Conservation (phyloP, 73 alveolate genomes). For the Tetrahymena malaccensis region DNA sequence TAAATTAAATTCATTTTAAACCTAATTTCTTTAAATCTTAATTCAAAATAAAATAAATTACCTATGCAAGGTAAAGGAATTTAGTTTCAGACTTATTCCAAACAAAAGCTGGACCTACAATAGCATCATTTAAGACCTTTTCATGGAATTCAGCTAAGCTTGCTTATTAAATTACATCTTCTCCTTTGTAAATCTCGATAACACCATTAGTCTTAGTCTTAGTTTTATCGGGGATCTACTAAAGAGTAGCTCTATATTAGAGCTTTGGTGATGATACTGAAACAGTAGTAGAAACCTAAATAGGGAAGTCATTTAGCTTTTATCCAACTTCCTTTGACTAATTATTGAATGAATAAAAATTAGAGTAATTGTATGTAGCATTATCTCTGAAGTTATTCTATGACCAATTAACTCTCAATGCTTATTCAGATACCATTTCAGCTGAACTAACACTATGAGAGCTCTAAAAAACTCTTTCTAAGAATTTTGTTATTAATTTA, state of each 20-base stretch:
- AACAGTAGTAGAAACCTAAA: not conserved
- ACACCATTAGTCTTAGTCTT: conserved; percentile 17
- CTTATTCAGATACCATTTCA: not conserved
- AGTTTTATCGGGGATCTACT: not conserved
- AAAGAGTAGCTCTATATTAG: not conserved
- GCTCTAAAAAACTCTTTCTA: not conserved
- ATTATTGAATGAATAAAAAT: not conserved
- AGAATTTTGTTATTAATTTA: not conserved
- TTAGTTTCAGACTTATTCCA: conserved; percentile 26
- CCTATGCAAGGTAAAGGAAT: conserved; percentile 15
- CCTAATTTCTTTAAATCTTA: no score
- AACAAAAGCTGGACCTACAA: conserved; percentile 27
- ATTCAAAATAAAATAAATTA: not conserved
- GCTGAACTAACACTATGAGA: not conserved
- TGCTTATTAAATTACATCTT: not conserved
- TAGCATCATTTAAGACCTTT: conserved; percentile 20
- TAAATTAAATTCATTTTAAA: no score
- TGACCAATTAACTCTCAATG: not conserved
- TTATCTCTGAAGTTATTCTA: conserved; percentile 20
- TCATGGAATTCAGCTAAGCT: conserved; percentile 14
- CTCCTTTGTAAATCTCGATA: conserved; percentile 22
- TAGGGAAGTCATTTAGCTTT: not conserved
- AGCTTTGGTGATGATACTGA: not conserved
- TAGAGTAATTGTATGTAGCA: conserved; percentile 4
- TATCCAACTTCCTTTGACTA: not conserved